Conservation (phyloP, 352 stramenopile genomes). For the Globisporangium iwayamae region DNA sequence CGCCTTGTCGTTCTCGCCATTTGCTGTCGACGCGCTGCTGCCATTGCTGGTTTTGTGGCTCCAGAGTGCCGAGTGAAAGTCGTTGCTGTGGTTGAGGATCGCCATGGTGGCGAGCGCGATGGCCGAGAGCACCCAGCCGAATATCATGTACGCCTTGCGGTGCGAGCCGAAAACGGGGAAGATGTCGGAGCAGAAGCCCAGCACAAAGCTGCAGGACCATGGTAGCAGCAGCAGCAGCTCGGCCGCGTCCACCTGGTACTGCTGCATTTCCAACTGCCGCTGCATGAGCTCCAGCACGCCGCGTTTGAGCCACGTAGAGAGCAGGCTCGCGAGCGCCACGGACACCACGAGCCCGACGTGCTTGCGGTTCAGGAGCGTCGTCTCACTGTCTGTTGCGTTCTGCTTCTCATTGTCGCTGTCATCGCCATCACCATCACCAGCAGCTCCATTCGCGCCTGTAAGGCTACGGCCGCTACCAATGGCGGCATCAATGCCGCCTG, state of each 20-base stretch:
- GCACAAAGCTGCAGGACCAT: constrained; percentile 34
- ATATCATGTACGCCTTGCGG: constrained; percentile 23
- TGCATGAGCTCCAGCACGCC: constrained; percentile 38
- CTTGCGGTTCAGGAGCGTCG: constrained; percentile 21
- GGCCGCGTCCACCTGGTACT: constrained; percentile 34
- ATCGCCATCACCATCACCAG: not conserved
- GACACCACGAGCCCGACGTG: constrained; percentile 41
- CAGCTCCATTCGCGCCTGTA: not conserved
- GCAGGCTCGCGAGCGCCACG: constrained; percentile 31
- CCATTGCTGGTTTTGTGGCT: constrained; percentile 4
- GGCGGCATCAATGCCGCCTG: not conserved
- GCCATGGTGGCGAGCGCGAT: constrained; percentile 30
- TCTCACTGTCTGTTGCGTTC: not conserved
- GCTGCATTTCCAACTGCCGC: constrained; percentile 29
- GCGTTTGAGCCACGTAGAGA: constrained; percentile 43
- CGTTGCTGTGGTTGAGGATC: constrained; percentile 26
- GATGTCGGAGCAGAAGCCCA: constrained; percentile 21
- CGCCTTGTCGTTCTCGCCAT: constrained; percentile 13
- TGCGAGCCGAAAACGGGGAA: constrained; percentile 20
- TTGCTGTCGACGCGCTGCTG: constrained; percentile 19
- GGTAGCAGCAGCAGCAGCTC: constrained; percentile 32
- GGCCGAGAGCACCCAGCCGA: constrained; percentile 23
- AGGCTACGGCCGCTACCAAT: not conserved
- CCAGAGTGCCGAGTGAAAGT: constrained; percentile 13
- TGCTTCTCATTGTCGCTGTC: not conserved